Conservation (phyloP, 2,329 filamentous ascomycete genomes). For the Sporothrix sp. region DNA sequence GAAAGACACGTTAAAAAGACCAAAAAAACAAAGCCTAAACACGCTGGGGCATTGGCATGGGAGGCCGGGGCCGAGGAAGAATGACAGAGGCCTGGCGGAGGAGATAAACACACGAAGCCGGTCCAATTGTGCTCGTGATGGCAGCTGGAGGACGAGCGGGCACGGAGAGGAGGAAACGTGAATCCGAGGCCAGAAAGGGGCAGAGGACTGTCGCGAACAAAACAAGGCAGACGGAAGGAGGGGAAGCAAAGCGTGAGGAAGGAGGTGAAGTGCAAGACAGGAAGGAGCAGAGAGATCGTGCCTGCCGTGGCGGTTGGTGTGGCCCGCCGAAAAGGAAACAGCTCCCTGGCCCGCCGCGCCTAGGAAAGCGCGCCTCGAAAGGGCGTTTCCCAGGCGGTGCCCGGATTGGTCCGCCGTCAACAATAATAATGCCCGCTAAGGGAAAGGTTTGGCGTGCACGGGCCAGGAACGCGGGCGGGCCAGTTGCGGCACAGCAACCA, state of each 20-base stretch:
- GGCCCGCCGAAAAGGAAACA: conserved; percentile 7
- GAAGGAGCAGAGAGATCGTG: conserved; percentile 11
- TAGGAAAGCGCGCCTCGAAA: conserved; percentile 12
- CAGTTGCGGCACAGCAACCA: conserved; percentile 18
- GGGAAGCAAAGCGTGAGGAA: conserved; percentile 4
- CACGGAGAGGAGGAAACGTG: not conserved
- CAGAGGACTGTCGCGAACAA: not conserved
- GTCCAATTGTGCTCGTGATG: conserved; percentile 4
- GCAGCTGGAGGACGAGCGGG: not conserved
- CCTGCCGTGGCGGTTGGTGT: not conserved
- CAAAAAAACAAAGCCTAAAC: conserved; percentile 9
- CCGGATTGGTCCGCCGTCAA: conserved; percentile 19
- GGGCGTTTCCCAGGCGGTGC: conserved; percentile 16
- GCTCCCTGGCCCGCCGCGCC: conserved; percentile 4
- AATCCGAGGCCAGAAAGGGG: not conserved
- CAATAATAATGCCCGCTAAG: conserved; percentile 19
- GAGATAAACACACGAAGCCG: conserved; percentile 12
- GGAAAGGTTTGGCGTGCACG: conserved; percentile 19
- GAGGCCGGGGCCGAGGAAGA: conserved; percentile 7
- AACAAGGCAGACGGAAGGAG: conserved; percentile 3
- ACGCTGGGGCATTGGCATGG: conserved; percentile 14
- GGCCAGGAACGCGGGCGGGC: conserved; percentile 17
- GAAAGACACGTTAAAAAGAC: conserved; percentile 9
- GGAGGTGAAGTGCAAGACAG: not conserved
- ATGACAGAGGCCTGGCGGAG: conserved; percentile 9